These are phyloP conservation scores for Acephala macrosclerotiorum DNA, from an alignment of 2,329 filamentous ascomycete species.

Conservation along the genomic window DNA sequence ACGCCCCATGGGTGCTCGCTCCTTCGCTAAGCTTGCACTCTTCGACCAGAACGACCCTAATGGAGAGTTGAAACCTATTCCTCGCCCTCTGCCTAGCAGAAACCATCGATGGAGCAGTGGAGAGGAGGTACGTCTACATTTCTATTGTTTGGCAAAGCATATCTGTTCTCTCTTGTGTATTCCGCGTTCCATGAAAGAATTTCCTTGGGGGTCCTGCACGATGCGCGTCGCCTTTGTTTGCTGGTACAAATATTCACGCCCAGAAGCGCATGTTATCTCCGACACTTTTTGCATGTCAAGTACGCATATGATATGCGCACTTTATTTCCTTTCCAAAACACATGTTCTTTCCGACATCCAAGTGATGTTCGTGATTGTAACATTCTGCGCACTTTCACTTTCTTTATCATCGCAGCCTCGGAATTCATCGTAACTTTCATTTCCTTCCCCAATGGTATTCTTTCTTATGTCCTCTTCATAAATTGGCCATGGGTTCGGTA, in stretches of 20 bases:
- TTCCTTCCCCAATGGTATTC: not conserved
- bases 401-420: too few relatives aligned
- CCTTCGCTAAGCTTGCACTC: not conserved
- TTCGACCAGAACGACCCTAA: not conserved
- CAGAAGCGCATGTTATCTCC: too few relatives aligned
- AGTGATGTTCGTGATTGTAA: too few relatives aligned
- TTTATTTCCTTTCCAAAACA: too few relatives aligned
- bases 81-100: not conserved
- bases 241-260: too few relatives aligned
- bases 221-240: too few relatives aligned
- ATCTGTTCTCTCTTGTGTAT: not conserved
- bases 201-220: too few relatives aligned
- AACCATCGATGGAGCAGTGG: not conserved
- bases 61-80: not conserved
- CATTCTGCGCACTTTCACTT: too few relatives aligned
- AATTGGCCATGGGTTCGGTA: not conserved
- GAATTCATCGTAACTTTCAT: too few relatives aligned
- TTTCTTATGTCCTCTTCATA: not conserved
- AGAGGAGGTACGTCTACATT: conserved; percentile 4
- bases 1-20: not conserved
- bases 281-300: too few relatives aligned
- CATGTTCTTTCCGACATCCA: too few relatives aligned
- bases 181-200: not conserved
- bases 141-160: not conserved
- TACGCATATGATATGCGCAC: too few relatives aligned